Evolutionary conservation across 2,329 filamentous ascomycete species (phyloP), one percentile per base, ranked within the genome.

Genomic region (Exophiala xenobiotica): DNA sequence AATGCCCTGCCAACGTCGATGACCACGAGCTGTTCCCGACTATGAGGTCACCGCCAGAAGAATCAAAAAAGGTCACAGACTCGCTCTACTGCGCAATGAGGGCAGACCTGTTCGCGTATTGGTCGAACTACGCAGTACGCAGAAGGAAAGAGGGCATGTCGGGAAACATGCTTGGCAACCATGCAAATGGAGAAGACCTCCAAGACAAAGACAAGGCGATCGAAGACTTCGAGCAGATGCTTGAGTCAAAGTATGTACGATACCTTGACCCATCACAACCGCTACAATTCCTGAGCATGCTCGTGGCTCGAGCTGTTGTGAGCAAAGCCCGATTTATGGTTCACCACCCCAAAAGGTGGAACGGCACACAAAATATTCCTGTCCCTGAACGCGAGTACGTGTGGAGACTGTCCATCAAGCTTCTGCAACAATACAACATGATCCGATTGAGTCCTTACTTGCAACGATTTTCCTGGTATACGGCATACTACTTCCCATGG

Each of bases 1-100:
- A 58, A 2, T 12, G 70, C 53, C 81, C 81, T 4, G 70, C 70
- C 41, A 84, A 84, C 54, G 67, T 84, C 49, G 80, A 82, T 63
- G 81, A 85, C 57, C 72, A 74, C 18, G 80, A 84, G 54, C 68
- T 85, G 0, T 77, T 76, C 51, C 79, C 78, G 8, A 47, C 27
- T 9, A 60, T 60, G 60, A 9, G 48, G 3, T 22, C 23, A 29
- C 4, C 44, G 3, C 42, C 54, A 7, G 16, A 20, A 4, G 53
- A 53, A n/a, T 55, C 56, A 9, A 43, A 12, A 4, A 49, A 26
- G n/a, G 22, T 47, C 20, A 61, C 58, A 6, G 53, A 58, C 3
- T 56, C 59, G 53, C 38, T 55, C 11, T 57, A 29, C 8, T 46
- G 42, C 27, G 41, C 23, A 11, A n/a, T 61, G 6, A 26, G 56